A percentile compares a stretch with the other conserved stretches of the same genome.
Evolutionary conservation across 352 stramenopile species (phyloP).

Genomic region (Pythium sp.): DNA sequence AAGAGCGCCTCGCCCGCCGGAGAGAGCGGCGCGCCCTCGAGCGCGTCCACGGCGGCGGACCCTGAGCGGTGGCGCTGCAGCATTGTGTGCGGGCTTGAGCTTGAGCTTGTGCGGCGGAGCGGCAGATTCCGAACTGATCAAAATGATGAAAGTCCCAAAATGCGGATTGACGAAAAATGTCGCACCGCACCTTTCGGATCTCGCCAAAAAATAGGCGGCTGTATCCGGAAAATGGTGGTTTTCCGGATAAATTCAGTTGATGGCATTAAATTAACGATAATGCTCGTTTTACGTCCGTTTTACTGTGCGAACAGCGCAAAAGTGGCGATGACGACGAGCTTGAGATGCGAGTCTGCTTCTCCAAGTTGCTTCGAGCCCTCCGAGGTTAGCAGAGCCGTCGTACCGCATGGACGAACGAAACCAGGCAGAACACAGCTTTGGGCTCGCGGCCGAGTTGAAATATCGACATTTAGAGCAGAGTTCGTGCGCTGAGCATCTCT

Average conservation of each 20-base stretch:
- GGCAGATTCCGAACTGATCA: not conserved
- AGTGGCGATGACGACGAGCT: no score
- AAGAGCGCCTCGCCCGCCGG: not conserved
- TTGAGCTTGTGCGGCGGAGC: not conserved
- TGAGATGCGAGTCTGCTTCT: not conserved
- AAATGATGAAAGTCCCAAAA: not conserved
- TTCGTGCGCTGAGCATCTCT: not conserved
- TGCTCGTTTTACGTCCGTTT: not conserved
- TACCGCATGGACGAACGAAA: not conserved
- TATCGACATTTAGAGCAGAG: not conserved
- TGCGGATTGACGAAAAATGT: not conserved
- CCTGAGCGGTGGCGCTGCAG: conserved; percentile 9
- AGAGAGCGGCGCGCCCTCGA: conserved; percentile 6
- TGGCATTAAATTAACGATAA: not conserved
- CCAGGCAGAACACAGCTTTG: not conserved
- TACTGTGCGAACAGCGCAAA: not conserved
- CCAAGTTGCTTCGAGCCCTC: not conserved
- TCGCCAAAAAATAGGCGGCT: not conserved
- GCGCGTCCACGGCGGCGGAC: conserved; percentile 8
- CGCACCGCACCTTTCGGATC: not conserved
- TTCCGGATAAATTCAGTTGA: not conserved
- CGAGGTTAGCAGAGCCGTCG: not conserved
- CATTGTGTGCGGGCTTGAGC: not conserved
- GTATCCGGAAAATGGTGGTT: not conserved
- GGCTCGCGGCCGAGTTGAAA: not conserved